Evolutionary conservation across 2,329 filamentous ascomycete species (phyloP).

Genomic region (Ophiostoma novo-ulmi): DNA sequence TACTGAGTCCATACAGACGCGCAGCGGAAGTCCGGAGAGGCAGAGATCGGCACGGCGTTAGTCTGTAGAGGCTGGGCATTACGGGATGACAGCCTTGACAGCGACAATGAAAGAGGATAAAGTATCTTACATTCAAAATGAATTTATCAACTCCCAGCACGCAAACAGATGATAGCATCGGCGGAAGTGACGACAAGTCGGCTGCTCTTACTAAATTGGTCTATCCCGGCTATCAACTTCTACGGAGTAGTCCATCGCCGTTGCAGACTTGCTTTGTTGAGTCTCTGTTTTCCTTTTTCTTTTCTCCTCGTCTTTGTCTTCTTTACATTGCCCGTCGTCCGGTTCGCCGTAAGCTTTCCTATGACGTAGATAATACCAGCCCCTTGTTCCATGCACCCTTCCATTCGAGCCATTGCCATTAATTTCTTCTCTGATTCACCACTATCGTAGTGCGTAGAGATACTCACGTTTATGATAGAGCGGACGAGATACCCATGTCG

Average conservation of each 20-base stretch:
- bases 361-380: neutral
- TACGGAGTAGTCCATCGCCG: neutral
- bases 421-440: neutral
- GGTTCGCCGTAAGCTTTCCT: neutral
- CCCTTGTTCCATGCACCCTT: neutral
- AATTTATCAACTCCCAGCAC: neutral
- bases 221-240: neutral
- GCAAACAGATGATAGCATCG: neutral
- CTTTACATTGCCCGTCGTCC: neutral
- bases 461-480: neutral
- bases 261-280: neutral
- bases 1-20: neutral
- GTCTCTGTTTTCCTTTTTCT: neutral
- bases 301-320: neutral
- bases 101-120: neutral
- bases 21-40: neutral
- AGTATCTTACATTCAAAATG: neutral
- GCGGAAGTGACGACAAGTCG: neutral
- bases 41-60: neutral
- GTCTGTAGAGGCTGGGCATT: no score
- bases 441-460: neutral
- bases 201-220: neutral
- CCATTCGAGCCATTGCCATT: neutral
- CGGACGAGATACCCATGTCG: slow-evolving; percentile 12
- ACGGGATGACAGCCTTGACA: neutral